Base-by-base conservation (phyloP, 1,139 yeast genomes). In the Lodderomyces jiufengensis region DNA sequence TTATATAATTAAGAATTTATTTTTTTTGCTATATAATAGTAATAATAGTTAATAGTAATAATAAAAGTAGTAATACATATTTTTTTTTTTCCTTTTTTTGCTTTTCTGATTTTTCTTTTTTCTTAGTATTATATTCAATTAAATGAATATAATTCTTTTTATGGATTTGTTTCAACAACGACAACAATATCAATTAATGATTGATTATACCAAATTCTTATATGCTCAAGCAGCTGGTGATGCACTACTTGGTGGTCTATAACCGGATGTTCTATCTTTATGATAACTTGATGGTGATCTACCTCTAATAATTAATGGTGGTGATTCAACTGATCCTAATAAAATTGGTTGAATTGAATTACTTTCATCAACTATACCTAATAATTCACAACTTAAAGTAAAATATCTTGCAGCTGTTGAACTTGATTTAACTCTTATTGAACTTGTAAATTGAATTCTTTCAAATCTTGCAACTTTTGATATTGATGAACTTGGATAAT, bases 231-330 rank as follows among this genome's bases (percentile, higher is more conserved):
- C n/a, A n/a, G n/a, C 37, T 11, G 43, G 41, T 1, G 43, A 32
- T 2, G 44, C 33, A 26, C 41, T 40, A 14, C 20, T 36, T 23
- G 42, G 41, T 9, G 44, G 30, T 41, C 70, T 55, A 45, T 64
- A 65, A 11, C 70, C 70, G 15, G 65, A 56, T 11, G 70, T 63
- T 44, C 63, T 54, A 39, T 65, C 70, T 44, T 61, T 63, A 36
- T 65, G 72, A 46, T 80, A 80, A 49, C 76, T 79, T 1, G 84
- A 75, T 5, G 86, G 85, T 6, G 84, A 78, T 48, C 86, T 63
- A 2, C 87, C 87, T 44, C 86, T 63, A 24, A 80, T 73, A n/a
- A 76, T 66, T 45, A 80, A 63, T 1, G 83, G 80, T 1, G 84
- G 84, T 1, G 84, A 78, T 48, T 71, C 77, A 20, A 77, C 54